Base-by-base conservation (phyloP, 2,329 filamentous ascomycete genomes). In the Pyrenophora teres region DNA sequence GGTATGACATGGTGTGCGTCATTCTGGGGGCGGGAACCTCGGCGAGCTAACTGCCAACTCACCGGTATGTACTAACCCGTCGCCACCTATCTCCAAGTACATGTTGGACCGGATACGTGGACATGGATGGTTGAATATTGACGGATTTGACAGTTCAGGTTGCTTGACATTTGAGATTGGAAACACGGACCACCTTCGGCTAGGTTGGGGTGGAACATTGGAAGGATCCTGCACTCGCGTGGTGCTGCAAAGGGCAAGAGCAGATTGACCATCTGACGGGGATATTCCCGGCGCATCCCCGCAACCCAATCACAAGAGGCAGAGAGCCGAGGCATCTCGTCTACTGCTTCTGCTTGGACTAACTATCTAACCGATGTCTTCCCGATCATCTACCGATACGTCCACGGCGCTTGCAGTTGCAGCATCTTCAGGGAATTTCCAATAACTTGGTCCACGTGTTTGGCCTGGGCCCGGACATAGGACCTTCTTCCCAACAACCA, bases 151-250 rank as follows among this genome's bases (percentile, higher is more conserved):
- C 9, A 13, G 6, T 30, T 30, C 25, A 23, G 7, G 21, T 23
- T 30, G 9, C 18, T 38, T 38, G 37, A 48, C 35, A 10, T 31
- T 36, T 27, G 40, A 50, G 46, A 30, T 31, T 41, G 25, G 31
- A 37, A 37, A 37, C 40, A 40, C 30, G 18, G 44, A 21, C 43
- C 32, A 13, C 37, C 39, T 31, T 44, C 36, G 18, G 44, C 37
- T 30, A 30, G 4, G 27, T 27, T 27, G 9, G 25, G 12, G 25
- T 23, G 41, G 19, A 36, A 31, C 16, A 44, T 36, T 33, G 44
- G 44, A 50, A 46, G 41, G 40, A 5, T 25, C 23, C 23, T 25
- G 23, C 6, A 9, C 23, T 54, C 38, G 54, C 51, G 18, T 57
- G 46, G 46, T 30, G 46, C 41, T 51, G 18, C 25, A 31, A 35